Evolutionary conservation across 108 stramenopile genomes (phyloP).

Genomic region (Bacterosira constricta): DNA sequence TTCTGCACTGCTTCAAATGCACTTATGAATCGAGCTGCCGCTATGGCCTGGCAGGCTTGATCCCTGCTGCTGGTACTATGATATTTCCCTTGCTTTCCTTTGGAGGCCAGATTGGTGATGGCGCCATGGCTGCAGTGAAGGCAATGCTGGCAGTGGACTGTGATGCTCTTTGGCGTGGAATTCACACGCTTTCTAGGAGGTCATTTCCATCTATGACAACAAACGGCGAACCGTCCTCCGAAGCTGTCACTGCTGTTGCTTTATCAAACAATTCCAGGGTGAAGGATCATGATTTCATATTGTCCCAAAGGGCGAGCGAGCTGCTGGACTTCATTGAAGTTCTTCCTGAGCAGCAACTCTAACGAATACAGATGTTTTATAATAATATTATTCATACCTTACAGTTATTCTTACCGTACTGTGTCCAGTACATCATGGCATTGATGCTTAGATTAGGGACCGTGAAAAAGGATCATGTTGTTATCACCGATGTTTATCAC

Average conservation of each 20-base stretch:
- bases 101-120: conserved; percentile 24
- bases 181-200: conserved; percentile 24
- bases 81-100: conserved; percentile 40
- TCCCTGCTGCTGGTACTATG: conserved; percentile 45
- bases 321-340: conserved; percentile 31
- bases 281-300: not conserved
- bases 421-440: too few relatives aligned
- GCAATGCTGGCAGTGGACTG: conserved; percentile 45
- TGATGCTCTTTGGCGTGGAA: conserved; percentile 50
- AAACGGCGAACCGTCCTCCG: too few relatives aligned
- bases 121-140: conserved; percentile 33
- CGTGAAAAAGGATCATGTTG: too few relatives aligned
- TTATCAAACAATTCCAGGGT: not conserved
- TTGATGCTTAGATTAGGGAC: too few relatives aligned
- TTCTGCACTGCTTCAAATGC: conserved; percentile 37
- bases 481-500: too few relatives aligned
- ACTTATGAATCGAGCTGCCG: conserved; percentile 37
- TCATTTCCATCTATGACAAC: conserved; percentile 14
- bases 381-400: too few relatives aligned
- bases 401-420: too few relatives aligned
- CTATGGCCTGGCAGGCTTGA: conserved; percentile 18
- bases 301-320: conserved; percentile 17
- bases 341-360: conserved; percentile 36
- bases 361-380: not conserved
- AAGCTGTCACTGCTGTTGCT: not conserved